phyloP scores from a whole-genome alignment of 2,329 filamentous ascomycete genomes.

The Chalaropsis thielavioides region DNA sequence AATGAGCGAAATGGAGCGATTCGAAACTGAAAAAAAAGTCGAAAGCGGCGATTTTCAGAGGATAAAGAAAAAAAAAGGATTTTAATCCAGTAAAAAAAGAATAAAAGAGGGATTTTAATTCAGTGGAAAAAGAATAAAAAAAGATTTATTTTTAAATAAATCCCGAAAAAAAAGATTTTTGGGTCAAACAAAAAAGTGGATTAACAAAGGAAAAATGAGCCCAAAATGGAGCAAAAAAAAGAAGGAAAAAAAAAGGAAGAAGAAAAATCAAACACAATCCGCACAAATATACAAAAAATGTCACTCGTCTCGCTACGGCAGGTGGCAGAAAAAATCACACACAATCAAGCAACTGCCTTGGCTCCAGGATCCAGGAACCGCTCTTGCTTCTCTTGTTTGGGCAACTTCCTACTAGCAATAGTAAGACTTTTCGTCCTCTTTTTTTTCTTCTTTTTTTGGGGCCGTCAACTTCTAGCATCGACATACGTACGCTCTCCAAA shows the following conservation, averaged over 20 bases:
- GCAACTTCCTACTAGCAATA: background rate
- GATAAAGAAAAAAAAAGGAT: background rate
- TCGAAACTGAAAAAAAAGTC: background rate
- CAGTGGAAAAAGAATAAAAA: background rate
- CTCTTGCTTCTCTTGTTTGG: background rate
- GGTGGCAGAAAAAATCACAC: background rate
- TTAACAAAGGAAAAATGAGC: conserved; percentile 2
- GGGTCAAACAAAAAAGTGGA: conserved; percentile 1
- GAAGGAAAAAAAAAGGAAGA: background rate
- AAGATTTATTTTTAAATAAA: background rate
- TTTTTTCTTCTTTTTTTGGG: too few relatives aligned
- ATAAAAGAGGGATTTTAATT: background rate
- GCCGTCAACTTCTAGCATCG: too few relatives aligned
- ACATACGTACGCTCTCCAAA: background rate
- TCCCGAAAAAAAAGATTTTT: background rate
- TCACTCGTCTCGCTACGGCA: background rate
- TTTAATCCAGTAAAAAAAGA: background rate
- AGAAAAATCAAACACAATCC: background rate
- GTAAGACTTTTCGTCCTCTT: too few relatives aligned
- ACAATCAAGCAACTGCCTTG: background rate
- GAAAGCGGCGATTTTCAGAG: background rate
- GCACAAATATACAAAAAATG: background rate
- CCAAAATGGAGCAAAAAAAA: background rate
- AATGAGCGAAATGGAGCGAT: background rate
- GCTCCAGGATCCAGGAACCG: too few relatives aligned